Percentiles rank a stretch among this genome's conserved stretches.
These are phyloP conservation scores for Flaveria brownii DNA, from an alignment of 129 eudicot species.

Conservation along the genomic window DNA sequence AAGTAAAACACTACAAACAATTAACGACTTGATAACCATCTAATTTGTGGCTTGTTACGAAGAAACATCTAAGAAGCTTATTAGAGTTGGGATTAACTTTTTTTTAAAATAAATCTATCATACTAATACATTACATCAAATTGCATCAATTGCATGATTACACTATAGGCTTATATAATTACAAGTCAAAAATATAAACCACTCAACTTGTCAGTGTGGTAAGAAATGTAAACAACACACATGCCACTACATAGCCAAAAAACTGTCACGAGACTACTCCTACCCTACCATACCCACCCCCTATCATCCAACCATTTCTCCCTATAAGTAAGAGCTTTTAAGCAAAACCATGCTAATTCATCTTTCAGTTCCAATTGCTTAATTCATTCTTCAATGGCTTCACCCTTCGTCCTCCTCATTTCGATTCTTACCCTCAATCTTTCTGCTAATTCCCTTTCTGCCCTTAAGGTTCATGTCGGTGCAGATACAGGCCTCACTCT, in stretches of 20 bases:
- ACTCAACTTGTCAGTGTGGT: slow-evolving; percentile 21
- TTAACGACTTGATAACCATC: too few relatives aligned
- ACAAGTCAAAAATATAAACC: slow-evolving; percentile 28
- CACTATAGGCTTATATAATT: too few relatives aligned
- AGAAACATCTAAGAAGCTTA: too few relatives aligned
- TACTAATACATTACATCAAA: too few relatives aligned
- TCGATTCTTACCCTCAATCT: slow-evolving; percentile 36
- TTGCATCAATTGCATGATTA: too few relatives aligned
- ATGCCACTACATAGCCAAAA: slow-evolving; percentile 40
- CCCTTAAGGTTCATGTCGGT: slow-evolving; percentile 61
- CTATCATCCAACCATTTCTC: slow-evolving; percentile 36
- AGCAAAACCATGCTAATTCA: slow-evolving; percentile 45
- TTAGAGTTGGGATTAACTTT: too few relatives aligned
- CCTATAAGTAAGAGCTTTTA: slow-evolving; percentile 49
- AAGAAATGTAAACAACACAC: slow-evolving; percentile 37
- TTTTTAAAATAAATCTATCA: too few relatives aligned
- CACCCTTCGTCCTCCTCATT: slow-evolving; percentile 24
- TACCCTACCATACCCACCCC: slow-evolving; percentile 8
- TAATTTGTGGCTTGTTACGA: too few relatives aligned
- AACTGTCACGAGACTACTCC: slow-evolving; percentile 52
- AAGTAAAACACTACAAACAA: too few relatives aligned
- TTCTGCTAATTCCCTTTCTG: slow-evolving; percentile 36
- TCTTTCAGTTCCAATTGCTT: slow-evolving; percentile 20
- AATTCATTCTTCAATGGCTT: slow-evolving; percentile 45
- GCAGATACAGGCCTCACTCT: slow-evolving; percentile 35